phyloP scores from a whole-genome alignment of 257 asterid genomes.

The Thymus mandschuricus region DNA sequence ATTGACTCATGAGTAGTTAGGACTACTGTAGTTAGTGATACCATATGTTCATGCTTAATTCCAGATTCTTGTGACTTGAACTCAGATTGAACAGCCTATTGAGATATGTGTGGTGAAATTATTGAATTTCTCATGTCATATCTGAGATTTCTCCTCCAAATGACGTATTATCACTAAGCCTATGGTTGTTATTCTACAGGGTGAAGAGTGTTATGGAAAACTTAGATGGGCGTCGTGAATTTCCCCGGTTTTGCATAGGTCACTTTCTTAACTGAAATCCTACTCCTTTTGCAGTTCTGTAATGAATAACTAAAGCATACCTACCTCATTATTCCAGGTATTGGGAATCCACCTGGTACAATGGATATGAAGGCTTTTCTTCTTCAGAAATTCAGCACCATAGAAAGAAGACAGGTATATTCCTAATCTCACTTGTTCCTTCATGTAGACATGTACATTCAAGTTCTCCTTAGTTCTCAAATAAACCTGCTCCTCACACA shows the following conservation, averaged over 20 bases:
- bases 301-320: slow-evolving; percentile 11
- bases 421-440: neutral
- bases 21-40: neutral
- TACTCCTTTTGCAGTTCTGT: slow-evolving; percentile 5
- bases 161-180: neutral
- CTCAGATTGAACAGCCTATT: neutral
- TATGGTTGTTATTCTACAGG: slow-evolving; percentile 45
- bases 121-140: slow-evolving; percentile 4
- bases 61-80: slow-evolving; percentile 15
- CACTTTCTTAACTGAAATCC: slow-evolving; percentile 24
- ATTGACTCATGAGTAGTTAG: neutral
- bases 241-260: slow-evolving; percentile 97
- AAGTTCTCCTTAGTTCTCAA: slow-evolving; percentile 2
- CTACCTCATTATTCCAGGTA: slow-evolving; percentile 47
- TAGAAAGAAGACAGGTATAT: slow-evolving; percentile 74
- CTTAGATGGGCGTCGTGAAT: slow-evolving; percentile 82
- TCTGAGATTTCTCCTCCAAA: slow-evolving; percentile 2
- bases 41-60: neutral
- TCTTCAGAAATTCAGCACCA: slow-evolving; percentile 85
- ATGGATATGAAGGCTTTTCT: slow-evolving; percentile 97
- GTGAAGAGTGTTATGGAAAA: slow-evolving; percentile 92
- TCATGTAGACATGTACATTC: slow-evolving; percentile 4
- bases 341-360: slow-evolving; percentile 92
- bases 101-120: slow-evolving; percentile 21
- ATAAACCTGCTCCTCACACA: neutral